Conservation (phyloP, 805 yeast genomes). For the Kurtzmaniella fragi region DNA sequence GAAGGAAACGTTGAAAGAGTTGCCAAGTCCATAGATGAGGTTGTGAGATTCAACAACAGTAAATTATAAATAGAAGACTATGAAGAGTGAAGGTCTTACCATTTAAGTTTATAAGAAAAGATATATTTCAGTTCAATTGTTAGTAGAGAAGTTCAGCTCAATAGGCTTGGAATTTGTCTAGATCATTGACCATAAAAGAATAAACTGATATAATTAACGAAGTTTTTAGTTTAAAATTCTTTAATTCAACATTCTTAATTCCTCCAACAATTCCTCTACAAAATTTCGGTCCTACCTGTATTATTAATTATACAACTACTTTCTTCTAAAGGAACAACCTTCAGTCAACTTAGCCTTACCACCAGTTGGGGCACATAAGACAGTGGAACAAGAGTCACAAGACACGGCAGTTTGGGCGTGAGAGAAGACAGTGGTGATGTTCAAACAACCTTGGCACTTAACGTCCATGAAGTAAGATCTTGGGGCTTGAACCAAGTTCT, state of each 20-base stretch:
- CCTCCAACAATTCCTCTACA: no score
- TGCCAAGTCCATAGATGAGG: conserved; percentile 78
- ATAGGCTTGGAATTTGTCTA: no score
- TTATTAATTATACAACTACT: conserved; percentile 46
- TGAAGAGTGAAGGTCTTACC: no score
- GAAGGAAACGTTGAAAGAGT: conserved; percentile 71
- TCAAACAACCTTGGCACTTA: conserved; percentile 98
- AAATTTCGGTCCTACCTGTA: neutral
- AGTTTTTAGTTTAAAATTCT: no score
- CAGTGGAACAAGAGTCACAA: conserved; percentile 98
- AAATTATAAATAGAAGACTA: conserved; percentile 11
- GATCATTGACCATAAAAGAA: no score
- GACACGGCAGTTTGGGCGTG: conserved; percentile 99
- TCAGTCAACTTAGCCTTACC: conserved; percentile 99
- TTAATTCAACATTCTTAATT: no score
- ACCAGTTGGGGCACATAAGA: conserved; percentile 98
- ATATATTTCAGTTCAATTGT: no score
- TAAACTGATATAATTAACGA: no score
- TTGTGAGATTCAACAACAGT: conserved; percentile 40
- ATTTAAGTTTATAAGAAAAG: no score
- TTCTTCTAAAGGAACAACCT: conserved; percentile 99
- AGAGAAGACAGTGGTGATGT: conserved; percentile 98
- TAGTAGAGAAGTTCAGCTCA: no score
- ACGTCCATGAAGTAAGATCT: conserved; percentile 99
- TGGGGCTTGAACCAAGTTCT: conserved; percentile 95